phyloP scores from a whole-genome alignment of 2,329 filamentous ascomycete species.

The Conoideocrella luteorostrata region DNA sequence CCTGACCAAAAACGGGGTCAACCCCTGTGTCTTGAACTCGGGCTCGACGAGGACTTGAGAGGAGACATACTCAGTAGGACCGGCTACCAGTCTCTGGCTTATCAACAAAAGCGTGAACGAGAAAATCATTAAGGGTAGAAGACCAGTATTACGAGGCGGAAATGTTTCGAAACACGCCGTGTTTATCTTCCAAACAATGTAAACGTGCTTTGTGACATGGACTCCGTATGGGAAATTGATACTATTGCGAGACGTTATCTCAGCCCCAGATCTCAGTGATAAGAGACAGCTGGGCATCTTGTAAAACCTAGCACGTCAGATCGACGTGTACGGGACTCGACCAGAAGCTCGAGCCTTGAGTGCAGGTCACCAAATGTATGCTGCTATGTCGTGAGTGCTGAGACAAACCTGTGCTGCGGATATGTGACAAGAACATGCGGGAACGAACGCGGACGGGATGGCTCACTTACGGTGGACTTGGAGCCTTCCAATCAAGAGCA shows the following conservation, averaged over 20 bases:
- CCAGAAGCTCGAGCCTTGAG: too few relatives aligned
- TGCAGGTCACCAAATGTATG: not conserved
- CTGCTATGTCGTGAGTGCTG: not conserved
- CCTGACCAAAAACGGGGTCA: not conserved
- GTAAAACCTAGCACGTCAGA: constrained; percentile 1
- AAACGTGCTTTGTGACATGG: not conserved
- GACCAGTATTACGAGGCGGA: constrained; percentile 1
- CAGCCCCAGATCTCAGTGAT: not conserved
- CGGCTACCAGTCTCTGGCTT: too few relatives aligned
- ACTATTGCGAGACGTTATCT: not conserved
- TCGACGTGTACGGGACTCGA: not conserved
- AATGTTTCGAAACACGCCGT: constrained; percentile 1
- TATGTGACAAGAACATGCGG: too few relatives aligned
- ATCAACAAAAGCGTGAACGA: not conserved
- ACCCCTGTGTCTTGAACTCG: too few relatives aligned
- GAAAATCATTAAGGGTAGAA: not conserved
- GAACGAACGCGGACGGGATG: too few relatives aligned
- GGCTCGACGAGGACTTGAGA: too few relatives aligned
- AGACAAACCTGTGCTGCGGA: not conserved
- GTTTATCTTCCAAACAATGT: not conserved
- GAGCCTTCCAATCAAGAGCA: too few relatives aligned
- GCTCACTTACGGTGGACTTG: too few relatives aligned
- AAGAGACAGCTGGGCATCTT: not conserved
- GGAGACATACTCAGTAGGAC: too few relatives aligned
- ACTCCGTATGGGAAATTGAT: not conserved